A percentile compares a stretch with the other conserved stretches of the same genome.
These are phyloP conservation scores for Fusarium algeriense DNA, from an alignment of 2,329 filamentous ascomycete species.

Conservation along the genomic window DNA sequence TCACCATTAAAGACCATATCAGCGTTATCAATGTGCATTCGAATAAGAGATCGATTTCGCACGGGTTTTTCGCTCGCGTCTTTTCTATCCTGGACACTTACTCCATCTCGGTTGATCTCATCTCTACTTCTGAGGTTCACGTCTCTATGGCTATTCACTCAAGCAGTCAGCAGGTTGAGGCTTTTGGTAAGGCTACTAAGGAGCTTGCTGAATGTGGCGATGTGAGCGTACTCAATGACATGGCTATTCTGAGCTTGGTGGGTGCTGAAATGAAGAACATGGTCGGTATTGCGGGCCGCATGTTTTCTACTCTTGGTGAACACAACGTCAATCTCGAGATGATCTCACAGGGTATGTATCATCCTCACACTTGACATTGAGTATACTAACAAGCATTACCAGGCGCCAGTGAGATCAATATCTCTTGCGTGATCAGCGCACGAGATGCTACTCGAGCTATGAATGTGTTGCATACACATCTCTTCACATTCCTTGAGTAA, in stretches of 20 bases:
- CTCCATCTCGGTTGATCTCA: constrained; percentile 92
- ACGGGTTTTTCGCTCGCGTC: constrained; percentile 94
- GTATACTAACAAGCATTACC: constrained; percentile 17
- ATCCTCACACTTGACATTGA: fast-evolving
- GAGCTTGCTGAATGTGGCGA: constrained; percentile 86
- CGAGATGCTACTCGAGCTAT: constrained; percentile 91
- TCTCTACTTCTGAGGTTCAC: constrained; percentile 96
- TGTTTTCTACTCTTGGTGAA: constrained; percentile 95
- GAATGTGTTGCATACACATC: constrained; percentile 95
- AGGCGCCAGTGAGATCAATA: constrained; percentile 99
- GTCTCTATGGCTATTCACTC: constrained; percentile 97
- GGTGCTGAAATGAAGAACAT: constrained; percentile 98
- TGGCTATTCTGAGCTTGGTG: constrained; percentile 96
- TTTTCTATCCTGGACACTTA: constrained; percentile 91
- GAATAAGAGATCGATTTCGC: constrained; percentile 95
- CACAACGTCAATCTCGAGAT: constrained; percentile 98
- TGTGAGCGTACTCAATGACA: constrained; percentile 88
- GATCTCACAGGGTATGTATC: constrained; percentile 89
- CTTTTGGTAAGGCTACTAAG: constrained; percentile 74
- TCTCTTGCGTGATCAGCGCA: constrained; percentile 96
- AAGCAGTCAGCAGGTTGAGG: constrained; percentile 72
- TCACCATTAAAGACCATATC: constrained; percentile 98
- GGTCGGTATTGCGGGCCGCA: constrained; percentile 90
- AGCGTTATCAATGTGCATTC: constrained; percentile 98
- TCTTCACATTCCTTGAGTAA: constrained; percentile 93